Percentiles rank a stretch among this genome's conserved stretches.
These are phyloP conservation scores for Scalesia atractyloides DNA, from an alignment of 129 eudicot genomes.

Conservation along the genomic window DNA sequence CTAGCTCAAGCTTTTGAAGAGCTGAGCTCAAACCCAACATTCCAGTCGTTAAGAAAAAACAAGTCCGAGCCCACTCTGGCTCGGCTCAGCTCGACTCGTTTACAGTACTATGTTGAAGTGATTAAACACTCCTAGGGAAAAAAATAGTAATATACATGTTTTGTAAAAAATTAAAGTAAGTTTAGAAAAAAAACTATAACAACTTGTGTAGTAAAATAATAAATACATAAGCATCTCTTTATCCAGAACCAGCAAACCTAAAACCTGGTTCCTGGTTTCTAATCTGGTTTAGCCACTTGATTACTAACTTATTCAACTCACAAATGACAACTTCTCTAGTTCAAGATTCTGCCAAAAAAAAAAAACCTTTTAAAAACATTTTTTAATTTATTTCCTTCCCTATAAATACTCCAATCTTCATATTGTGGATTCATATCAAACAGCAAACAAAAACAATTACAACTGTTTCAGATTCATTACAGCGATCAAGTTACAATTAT, in stretches of 20 bases:
- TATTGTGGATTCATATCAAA: conserved; percentile 7
- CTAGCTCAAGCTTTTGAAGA: too few relatives aligned
- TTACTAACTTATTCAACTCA: background rate
- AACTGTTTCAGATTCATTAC: background rate
- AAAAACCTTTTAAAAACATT: too few relatives aligned
- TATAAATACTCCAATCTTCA: conserved; percentile 19
- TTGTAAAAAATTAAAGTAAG: too few relatives aligned
- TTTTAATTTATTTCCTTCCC: too few relatives aligned
- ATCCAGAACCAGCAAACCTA: background rate
- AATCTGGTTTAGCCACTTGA: background rate
- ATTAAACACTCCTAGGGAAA: too few relatives aligned
- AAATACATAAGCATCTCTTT: background rate
- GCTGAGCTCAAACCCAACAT: too few relatives aligned
- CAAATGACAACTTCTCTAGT: background rate
- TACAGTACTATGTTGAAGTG: too few relatives aligned
- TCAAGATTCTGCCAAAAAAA: too few relatives aligned
- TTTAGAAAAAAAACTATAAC: background rate
- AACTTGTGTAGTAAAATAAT: background rate
- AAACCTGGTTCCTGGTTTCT: conserved; percentile 32
- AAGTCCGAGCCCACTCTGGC: too few relatives aligned
- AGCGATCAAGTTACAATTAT: conserved; percentile 19
- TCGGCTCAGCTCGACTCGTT: too few relatives aligned
- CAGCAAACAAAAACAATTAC: background rate
- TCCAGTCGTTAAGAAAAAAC: too few relatives aligned
- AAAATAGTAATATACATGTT: too few relatives aligned